These are phyloP conservation scores for Phaeosphaeriaceae sp. DNA, from an alignment of 2,329 filamentous ascomycete genomes.

Conservation along the genomic window DNA sequence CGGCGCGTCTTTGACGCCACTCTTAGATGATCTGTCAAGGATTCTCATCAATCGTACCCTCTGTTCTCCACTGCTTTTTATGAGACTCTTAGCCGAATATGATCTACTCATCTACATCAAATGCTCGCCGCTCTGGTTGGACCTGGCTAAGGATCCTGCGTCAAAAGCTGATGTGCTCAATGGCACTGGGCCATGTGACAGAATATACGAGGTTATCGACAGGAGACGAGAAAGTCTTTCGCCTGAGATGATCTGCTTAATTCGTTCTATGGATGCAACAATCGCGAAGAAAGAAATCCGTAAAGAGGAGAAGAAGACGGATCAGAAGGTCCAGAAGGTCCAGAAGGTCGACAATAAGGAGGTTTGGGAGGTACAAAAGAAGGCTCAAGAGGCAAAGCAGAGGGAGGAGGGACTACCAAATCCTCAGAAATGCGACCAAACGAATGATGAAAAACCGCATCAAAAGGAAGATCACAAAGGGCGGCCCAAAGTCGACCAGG, in stretches of 20 bases:
- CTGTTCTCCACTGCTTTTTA: neutral
- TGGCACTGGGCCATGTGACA: too few relatives aligned
- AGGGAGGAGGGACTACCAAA: too few relatives aligned
- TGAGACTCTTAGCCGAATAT: neutral
- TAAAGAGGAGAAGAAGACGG: neutral
- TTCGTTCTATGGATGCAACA: neutral
- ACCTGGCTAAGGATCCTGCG: neutral
- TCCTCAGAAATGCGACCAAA: too few relatives aligned
- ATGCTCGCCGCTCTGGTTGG: neutral
- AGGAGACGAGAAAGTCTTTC: too few relatives aligned
- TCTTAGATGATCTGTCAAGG: neutral
- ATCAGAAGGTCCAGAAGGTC: too few relatives aligned
- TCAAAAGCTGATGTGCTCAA: too few relatives aligned
- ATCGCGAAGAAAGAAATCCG: too few relatives aligned
- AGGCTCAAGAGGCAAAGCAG: too few relatives aligned
- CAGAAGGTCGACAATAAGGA: too few relatives aligned
- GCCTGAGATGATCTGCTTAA: neutral
- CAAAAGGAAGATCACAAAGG: neutral
- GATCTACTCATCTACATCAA: neutral
- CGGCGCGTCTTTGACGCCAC: neutral
- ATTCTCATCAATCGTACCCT: neutral
- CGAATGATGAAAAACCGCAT: too few relatives aligned
- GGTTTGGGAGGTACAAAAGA: neutral
- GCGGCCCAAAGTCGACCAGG: too few relatives aligned
- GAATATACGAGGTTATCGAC: too few relatives aligned